phyloP scores from a whole-genome alignment of 2,329 filamentous ascomycete genomes.

The Exophiala bonariae region DNA sequence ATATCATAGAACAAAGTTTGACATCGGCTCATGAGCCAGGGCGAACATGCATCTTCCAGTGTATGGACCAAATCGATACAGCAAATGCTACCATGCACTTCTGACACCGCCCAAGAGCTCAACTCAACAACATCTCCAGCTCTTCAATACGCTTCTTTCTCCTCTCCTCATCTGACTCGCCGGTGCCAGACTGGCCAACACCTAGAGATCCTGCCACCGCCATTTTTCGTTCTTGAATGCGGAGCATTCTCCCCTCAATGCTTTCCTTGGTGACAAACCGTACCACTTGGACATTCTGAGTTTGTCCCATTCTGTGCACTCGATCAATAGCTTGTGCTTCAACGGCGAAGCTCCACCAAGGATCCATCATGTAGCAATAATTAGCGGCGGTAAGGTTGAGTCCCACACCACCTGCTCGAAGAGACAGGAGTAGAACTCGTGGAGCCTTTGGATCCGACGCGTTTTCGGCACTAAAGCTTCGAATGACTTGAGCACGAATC shows the following conservation, averaged over 20 bases:
- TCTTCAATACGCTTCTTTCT: conserved; percentile 87
- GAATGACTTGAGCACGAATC: conserved; percentile 73
- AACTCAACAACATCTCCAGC: conserved; percentile 83
- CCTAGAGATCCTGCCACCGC: conserved; percentile 85
- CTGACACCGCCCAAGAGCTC: background rate
- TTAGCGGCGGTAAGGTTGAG: conserved; percentile 88
- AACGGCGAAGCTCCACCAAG: conserved; percentile 98
- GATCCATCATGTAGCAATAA: conserved; percentile 98
- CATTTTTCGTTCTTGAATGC: conserved; percentile 89
- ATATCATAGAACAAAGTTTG: no score
- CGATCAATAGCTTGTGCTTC: conserved; percentile 97
- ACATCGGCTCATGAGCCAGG: no score
- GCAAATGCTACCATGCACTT: no score
- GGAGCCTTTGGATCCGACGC: conserved; percentile 29
- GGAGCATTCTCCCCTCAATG: conserved; percentile 93
- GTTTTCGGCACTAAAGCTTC: conserved; percentile 61
- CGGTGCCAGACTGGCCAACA: conserved; percentile 88
- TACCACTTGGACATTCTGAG: conserved; percentile 78
- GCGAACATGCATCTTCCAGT: no score
- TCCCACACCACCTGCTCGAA: conserved; percentile 89
- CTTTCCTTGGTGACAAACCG: conserved; percentile 87
- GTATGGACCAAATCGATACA: no score
- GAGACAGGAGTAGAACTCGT: conserved; percentile 72
- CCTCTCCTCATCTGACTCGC: conserved; percentile 86
- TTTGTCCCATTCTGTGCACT: conserved; percentile 95